phyloP scores from a whole-genome alignment of 768 basidiomycete species.

The Hortiboletus campestris region DNA sequence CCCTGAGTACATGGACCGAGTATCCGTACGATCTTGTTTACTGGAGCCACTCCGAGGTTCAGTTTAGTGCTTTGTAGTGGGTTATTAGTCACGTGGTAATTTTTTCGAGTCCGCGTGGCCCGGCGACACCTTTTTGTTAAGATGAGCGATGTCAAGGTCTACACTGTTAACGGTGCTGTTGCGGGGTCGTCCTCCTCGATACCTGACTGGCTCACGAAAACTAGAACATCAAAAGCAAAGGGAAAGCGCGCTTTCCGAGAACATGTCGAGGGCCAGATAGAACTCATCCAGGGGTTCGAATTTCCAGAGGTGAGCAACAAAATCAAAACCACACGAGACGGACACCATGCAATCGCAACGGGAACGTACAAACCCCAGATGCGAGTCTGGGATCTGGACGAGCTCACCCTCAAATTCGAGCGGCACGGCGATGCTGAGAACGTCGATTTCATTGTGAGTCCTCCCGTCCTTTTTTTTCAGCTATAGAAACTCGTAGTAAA shows the following conservation, averaged over 20 bases:
- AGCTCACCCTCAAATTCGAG: constrained; percentile 92
- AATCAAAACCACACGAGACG: constrained; percentile 88
- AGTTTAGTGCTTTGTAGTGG: not conserved
- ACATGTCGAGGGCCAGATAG: constrained; percentile 79
- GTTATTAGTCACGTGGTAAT: constrained; percentile 17
- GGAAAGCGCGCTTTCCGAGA: constrained; percentile 66
- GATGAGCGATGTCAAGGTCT: constrained; percentile 67
- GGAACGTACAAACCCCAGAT: constrained; percentile 99
- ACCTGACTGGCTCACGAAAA: constrained; percentile 90
- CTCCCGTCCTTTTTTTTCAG: constrained; percentile 1
- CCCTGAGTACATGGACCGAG: constrained; percentile 20
- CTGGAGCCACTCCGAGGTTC: not conserved
- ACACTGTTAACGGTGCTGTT: constrained; percentile 93
- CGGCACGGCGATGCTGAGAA: constrained; percentile 96
- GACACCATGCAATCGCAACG: constrained; percentile 89
- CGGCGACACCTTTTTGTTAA: not conserved
- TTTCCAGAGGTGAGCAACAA: constrained; percentile 96
- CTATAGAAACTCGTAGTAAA: not conserved
- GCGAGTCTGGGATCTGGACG: constrained; percentile 91
- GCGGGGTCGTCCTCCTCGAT: constrained; percentile 85
- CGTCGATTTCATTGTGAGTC: constrained; percentile 90
- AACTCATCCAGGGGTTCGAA: constrained; percentile 94
- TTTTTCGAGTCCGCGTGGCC: not conserved
- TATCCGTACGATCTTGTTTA: constrained; percentile 19
- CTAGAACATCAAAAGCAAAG: constrained; percentile 53